Base-by-base conservation (phyloP, 371 early-diverging fungal species). In the Mortierella sp. region DNA sequence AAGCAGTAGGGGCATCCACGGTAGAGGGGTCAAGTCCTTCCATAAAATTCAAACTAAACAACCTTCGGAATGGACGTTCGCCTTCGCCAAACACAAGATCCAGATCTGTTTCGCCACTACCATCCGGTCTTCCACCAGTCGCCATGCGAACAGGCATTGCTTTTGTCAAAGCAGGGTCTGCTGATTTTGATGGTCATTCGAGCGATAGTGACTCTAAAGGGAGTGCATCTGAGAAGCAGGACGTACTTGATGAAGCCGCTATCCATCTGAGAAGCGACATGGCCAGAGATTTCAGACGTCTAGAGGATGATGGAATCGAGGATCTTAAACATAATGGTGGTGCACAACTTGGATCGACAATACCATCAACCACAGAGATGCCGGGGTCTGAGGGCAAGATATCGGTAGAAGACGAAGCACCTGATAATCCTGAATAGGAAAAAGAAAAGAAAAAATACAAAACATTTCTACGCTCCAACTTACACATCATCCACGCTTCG, bases 41-140 rank as follows among this genome's bases (percentile, higher is more conserved):
- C 14, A 83, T 83, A 70, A 76, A 77, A 35, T 83, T 83, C 61
- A 77, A 70, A 59, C 68, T 83, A 47, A 70, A 70, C 45, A 68
- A 60, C n/a, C 49, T 70, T 22, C 76, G 76, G 55, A 83, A 83
- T 62, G 83, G 83, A 9, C 70, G 83, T 1, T 83, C 83, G 5
- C 72, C 77, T 9, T 83, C 83, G 12, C 83, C 70, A 22, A 62
- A 59, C 11, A 12, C 55, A 30, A 67, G 67, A 28, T 63, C 77
- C 20, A 65, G 77, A 45, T 71, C 83, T 5, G 66, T 73, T 5
- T 77, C 83, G 5, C 73, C 83, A 20, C n/a, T 70, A n/a, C 35
- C 73, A 6, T 49, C 73, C 9, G 43, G 61, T 0, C 55, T 71
- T 14, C 68, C 79, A 14, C 65, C 75, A 4, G 68, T 74, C n/a